Percentiles rank a stretch among this genome's conserved stretches.
phyloP scores from a whole-genome alignment of 768 basidiomycete genomes.

The Calocybe indica region DNA sequence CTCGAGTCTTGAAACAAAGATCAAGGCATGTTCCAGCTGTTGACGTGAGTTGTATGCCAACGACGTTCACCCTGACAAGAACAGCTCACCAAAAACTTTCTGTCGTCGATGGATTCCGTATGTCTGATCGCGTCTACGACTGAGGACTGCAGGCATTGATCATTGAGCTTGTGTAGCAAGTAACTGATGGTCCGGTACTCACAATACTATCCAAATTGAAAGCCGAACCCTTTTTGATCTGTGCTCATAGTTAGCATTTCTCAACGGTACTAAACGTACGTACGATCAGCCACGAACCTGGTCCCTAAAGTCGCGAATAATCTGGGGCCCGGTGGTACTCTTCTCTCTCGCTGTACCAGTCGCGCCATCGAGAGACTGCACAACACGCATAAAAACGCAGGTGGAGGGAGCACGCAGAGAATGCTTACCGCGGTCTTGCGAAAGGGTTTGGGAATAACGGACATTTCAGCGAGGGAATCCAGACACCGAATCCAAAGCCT shows the following conservation, averaged over 20 bases:
- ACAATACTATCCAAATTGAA: constrained; percentile 38
- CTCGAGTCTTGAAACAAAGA: constrained; percentile 55
- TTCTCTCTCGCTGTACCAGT: constrained; percentile 7
- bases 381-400: neutral
- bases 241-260: neutral
- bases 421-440: neutral
- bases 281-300: constrained; percentile 23
- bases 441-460: too few relatives aligned
- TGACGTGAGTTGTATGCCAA: neutral
- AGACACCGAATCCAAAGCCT: too few relatives aligned
- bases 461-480: too few relatives aligned
- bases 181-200: constrained; percentile 11
- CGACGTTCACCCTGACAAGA: neutral
- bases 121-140: constrained; percentile 58
- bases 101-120: constrained; percentile 63
- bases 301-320: constrained; percentile 36
- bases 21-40: constrained; percentile 69
- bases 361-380: constrained; percentile 8
- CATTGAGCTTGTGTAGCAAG: neutral
- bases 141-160: constrained; percentile 35
- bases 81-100: constrained; percentile 64
- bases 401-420: neutral
- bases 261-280: neutral
- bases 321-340: constrained; percentile 19
- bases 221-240: constrained; percentile 41